Evolutionary conservation across 768 basidiomycete species (phyloP).

Genomic region (Psilocybe cubensis): DNA sequence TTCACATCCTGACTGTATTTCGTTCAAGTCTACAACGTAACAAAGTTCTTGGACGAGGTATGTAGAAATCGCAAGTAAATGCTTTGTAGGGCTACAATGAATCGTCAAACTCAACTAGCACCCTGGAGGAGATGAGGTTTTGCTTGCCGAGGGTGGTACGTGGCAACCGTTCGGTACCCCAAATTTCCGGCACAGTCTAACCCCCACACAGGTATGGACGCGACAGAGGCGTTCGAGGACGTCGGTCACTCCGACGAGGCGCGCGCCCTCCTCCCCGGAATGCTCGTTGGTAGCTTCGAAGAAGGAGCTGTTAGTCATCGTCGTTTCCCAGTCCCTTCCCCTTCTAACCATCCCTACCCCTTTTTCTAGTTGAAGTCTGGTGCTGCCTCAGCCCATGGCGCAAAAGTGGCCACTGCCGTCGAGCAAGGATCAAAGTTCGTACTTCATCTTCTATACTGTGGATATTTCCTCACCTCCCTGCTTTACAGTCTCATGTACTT

Average conservation of each 20-base stretch:
- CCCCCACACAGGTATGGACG: constrained; percentile 75
- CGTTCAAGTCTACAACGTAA: constrained; percentile 84
- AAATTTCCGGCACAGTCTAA: constrained; percentile 13
- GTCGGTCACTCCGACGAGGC: constrained; percentile 99
- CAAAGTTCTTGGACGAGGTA: constrained; percentile 96
- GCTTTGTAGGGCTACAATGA: constrained; percentile 25
- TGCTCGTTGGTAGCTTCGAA: constrained; percentile 86
- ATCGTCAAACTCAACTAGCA: constrained; percentile 48
- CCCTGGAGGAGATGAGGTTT: constrained; percentile 98
- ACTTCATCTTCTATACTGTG: constrained; percentile 3
- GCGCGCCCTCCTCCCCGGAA: constrained; percentile 75
- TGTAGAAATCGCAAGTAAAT: not conserved
- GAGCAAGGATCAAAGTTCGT: constrained; percentile 73
- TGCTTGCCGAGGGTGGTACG: constrained; percentile 89
- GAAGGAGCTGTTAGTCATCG: constrained; percentile 57
- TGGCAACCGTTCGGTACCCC: constrained; percentile 26
- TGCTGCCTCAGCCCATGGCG: constrained; percentile 47
- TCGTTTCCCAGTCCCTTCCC: constrained; percentile 2
- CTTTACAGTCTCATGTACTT: constrained; percentile 75
- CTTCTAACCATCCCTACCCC: constrained; percentile 32
- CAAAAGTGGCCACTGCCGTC: constrained; percentile 52
- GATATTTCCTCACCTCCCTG: constrained; percentile 9
- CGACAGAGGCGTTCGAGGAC: constrained; percentile 98
- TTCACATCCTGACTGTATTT: constrained; percentile 31
- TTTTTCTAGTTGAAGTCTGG: constrained; percentile 55